A percentile compares a stretch with the other conserved stretches of the same genome.
phyloP scores from a whole-genome alignment of 176 grass and related monocot species.

The Thalia dealbata region DNA sequence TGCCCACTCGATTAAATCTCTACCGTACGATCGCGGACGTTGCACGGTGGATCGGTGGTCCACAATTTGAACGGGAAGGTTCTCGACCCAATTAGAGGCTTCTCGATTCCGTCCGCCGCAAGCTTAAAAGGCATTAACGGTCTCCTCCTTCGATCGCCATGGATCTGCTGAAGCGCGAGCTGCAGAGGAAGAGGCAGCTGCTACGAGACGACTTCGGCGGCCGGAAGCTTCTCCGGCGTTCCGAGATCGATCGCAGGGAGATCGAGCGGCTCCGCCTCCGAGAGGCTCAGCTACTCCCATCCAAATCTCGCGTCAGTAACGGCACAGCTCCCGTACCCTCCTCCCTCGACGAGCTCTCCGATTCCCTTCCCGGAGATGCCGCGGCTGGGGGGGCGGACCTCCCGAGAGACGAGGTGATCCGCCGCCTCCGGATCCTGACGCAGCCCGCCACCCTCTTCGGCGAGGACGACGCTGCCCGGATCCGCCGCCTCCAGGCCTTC shows the following conservation, averaged over 20 bases:
- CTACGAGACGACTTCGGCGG: constrained; percentile 55
- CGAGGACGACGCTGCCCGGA: constrained; percentile 60
- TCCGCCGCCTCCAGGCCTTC: constrained; percentile 51
- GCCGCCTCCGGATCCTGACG: constrained; percentile 64
- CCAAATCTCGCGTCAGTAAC: too few species aligned
- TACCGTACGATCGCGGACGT: too few species aligned
- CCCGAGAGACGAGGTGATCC: constrained; percentile 61
- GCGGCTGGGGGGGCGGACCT: constrained; percentile 19
- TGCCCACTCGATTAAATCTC: too few species aligned
- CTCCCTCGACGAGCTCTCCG: constrained; percentile 23
- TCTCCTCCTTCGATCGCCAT: constrained; percentile 23
- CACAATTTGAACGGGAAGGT: too few species aligned
- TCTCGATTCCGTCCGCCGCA: too few species aligned
- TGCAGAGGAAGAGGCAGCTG: constrained; percentile 65
- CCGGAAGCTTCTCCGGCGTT: constrained; percentile 69
- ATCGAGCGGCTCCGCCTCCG: constrained; percentile 73
- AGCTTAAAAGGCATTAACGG: too few species aligned
- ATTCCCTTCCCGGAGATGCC: constrained; percentile 31
- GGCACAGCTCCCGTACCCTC: constrained; percentile 39
- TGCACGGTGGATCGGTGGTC: too few species aligned
- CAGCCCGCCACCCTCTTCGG: constrained; percentile 76
- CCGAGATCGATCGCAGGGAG: constrained; percentile 88
- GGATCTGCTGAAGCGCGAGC: constrained; percentile 80
- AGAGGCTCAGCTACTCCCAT: too few species aligned
- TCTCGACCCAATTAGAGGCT: background rate